Base-by-base conservation (phyloP, 768 basidiomycete species). In the Lenzites betulinus region DNA sequence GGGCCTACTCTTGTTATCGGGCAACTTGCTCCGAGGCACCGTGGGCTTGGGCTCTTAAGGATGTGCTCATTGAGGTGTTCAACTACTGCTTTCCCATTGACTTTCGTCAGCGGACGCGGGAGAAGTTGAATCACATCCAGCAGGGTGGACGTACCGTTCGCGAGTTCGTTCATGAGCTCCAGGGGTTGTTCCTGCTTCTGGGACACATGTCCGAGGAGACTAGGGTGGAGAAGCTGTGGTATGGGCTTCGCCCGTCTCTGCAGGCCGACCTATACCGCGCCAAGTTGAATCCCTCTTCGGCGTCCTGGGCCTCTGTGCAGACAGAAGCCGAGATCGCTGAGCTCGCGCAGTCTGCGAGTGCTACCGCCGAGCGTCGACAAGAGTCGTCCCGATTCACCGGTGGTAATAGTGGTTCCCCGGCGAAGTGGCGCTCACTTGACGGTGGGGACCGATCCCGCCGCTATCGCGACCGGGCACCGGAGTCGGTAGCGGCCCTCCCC, bases 141-240 rank as follows among this genome's bases (percentile, higher is more conserved):
- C 77, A 81, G 50, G 58, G 67, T 2, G 49, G 69, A 1, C 68
- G 66, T 9, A 67, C 64, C 0, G 73, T 80, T 0, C 57, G 66
- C 0, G 71, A 74, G 8, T 80, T 71, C 59, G 66, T 71, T 1
- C 71, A 72, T 41, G 71, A 78, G 42, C 49, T 80, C 0, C 69
- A 74, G 23, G 72, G 72, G 13, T 39, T 78, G 0, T 75, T 66
- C 58, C 66, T 67, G 12, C 73, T 75, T 53, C 73, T 78, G 7
- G 77, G 77, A 0, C 39, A 66, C 3, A 59, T 65, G 0, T 66
- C 70, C 5, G 60, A 75, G 7, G 56, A 41, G 1, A 73, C 77
- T 11, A 42, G 64, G 7, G 72, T 77, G 0, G 62, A 71, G 8
- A 66, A 69, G 11, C 63, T 81, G 0, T 81, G 76, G 77, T 64